Base-by-base conservation (phyloP, 352 stramenopile genomes). In the Phytophthora nicotianae region DNA sequence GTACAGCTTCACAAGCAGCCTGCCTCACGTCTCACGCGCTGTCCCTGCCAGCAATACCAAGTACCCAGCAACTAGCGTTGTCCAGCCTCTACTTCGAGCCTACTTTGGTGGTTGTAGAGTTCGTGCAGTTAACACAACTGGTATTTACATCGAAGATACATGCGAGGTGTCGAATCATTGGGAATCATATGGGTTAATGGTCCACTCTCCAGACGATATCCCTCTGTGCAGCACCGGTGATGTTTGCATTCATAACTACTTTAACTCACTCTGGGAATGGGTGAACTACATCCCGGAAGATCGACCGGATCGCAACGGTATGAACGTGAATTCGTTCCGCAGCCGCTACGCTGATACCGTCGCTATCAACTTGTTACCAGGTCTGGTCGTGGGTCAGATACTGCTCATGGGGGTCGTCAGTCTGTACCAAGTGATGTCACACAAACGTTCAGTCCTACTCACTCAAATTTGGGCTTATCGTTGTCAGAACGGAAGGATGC, bases 261-360 rank as follows among this genome's bases (percentile, higher is more conserved):
- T 70, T 37, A 70, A 65, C 32, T 73, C 65, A 10, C 54, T 70
- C 2, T 74, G 65, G 65, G 60, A 74, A 43, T 70, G 63, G 54
- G 26, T 70, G 3, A 55, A 32, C 16, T n/a, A 63, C 14, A 8
- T 59, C 4, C 40, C 67, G 17, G 19, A 45, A 2, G 16, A 8
- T 3, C 38, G 41, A 0, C 29, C 53, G 4, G 46, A 43, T 1
- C 14, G 54, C 14, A 45, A 59, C 27, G 26, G 40, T 6, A 41
- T 58, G 35, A 26, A 61, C 27, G 57, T 59, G 19, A 70, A 50
- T 20, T 46, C 58, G 3, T 65, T 65, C 29, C 40, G 55, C 23
- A 61, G 41, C 17, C 49, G 55, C 13, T 61, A 65, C 14, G 55
- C 49, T 1, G 55, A 65, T n/a, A 51, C 48, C 0, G 50, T 65